Base-by-base conservation (phyloP, 2,329 filamentous ascomycete genomes). In the Epicoccum nigrum region DNA sequence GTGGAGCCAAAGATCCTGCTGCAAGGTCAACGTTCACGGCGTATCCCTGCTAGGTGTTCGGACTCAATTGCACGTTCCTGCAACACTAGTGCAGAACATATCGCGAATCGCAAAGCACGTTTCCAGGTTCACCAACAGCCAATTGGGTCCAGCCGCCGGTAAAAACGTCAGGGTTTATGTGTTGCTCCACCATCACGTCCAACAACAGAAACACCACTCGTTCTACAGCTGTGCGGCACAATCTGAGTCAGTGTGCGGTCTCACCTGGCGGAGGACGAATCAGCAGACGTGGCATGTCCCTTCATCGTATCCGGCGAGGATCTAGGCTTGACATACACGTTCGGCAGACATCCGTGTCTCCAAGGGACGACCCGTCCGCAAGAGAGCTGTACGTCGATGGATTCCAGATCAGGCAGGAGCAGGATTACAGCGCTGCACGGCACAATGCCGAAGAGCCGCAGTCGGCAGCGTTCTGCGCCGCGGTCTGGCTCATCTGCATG, bases 331-430 rank as follows among this genome's bases (percentile, higher is more conserved):
- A 23, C n/a, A n/a, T n/a, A n/a, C n/a, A n/a, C n/a, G n/a, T 45
- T 51, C 42, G 43, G 49, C 17, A 52, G 32, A 35, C 42, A 45
- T 35, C 41, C 48, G 41, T n/a, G n/a, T n/a, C n/a, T n/a, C 23
- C 23, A 6, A 25, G 6, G 9, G 23, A 25, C 6, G 23, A 25
- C 23, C 23, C 8, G 8, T 23, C 21, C 34, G 40, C 40, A 44
- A 21, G 40, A 13, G 17, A 25, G n/a, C 28, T 34, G 35, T 28
- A 47, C 15, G 30, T 50, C 20, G 20, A 38, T 34, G 17, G 1
- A 40, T 17, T 45, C 41, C 34, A 25, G 35, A 45, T 39, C 27
- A 16, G 38, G 48, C 48, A 45, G 37, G 35, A 45, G 42, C 41
- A 40, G 41, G 23, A 25, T 25, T 25, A 25, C 23, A 25, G 6